Base-by-base conservation (phyloP, 495 filamentous ascomycete genomes). In the Neurospora terricola region DNA sequence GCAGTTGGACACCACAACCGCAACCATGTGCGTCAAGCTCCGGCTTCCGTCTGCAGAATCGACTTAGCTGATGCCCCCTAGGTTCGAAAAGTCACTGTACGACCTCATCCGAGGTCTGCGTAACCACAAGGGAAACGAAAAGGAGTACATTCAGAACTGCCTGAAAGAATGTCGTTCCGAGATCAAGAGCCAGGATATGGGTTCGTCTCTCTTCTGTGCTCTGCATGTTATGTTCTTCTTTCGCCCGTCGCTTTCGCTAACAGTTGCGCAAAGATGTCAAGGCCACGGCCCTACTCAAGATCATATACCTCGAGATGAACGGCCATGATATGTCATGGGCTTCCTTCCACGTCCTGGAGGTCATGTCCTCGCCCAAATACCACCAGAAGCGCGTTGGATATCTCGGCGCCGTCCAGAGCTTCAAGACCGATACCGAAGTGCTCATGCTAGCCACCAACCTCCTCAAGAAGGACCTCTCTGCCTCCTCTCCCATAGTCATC, bases 321-420 rank as follows among this genome's bases (percentile, higher is more conserved):
- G 96, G 96, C 12, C 92, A 99, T 78, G 96, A 99, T 82, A 99
- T 99, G 96, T 98, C 96, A 0, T 99, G 96, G 96, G 96, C 96
- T 23, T 93, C 94, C 10, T 99, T 99, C 81, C 92, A 98, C 80
- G 96, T 98, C 14, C 90, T 99, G 39, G 96, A 99, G 82, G 96
- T 99, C 81, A 99, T 99, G 96, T 96, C 94, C 30, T 96, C 93
- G 7, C 82, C 90, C 18, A 98, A 97, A 81, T 97, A 97, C 80
- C 86, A 92, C 42, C 96, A 97, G 80, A 99, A 99, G 81, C 85
- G 96, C 73, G 93, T 97, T 54, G 96, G 94, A 36, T 99, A 99
- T 82, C 88, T 99, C n/a, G 95, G 91, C 5, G 96, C 96, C 3
- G 93, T 95, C 23, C 96, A 99, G 83, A 98, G 92, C 84, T 98